phyloP scores from a whole-genome alignment of 2,329 filamentous ascomycete species.

The Cercospora nicotianae region DNA sequence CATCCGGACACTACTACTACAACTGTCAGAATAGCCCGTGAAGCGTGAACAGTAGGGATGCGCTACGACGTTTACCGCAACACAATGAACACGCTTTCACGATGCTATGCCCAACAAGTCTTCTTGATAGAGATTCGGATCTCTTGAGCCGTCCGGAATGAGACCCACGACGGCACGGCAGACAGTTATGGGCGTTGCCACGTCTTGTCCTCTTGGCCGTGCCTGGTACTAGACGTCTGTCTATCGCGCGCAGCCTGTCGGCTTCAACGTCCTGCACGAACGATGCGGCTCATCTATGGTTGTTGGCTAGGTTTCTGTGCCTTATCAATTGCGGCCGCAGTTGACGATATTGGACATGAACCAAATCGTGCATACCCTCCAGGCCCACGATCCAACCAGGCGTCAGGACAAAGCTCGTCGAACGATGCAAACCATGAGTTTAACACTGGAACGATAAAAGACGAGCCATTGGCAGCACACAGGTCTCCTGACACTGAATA shows the following conservation, averaged over 20 bases:
- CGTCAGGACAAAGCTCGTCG: neutral
- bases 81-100: neutral
- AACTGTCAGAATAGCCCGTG: neutral
- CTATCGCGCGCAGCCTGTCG: neutral
- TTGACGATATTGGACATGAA: neutral
- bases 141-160: neutral
- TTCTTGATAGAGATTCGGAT: neutral
- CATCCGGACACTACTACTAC: neutral
- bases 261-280: neutral
- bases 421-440: neutral
- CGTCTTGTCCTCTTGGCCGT: neutral
- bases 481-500: too few species aligned
- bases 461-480: neutral
- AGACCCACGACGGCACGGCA: constrained; percentile 5
- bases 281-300: neutral
- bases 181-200: neutral
- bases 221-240: neutral
- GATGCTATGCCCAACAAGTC: neutral
- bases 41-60: neutral
- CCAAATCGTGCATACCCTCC: neutral
- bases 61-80: neutral
- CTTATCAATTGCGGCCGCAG: neutral
- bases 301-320: neutral
- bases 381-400: neutral
- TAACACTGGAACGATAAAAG: neutral